Evolutionary conservation across 202 grass and related monocot genomes (phyloP).

Genomic region (Elaeis oleifera): DNA sequence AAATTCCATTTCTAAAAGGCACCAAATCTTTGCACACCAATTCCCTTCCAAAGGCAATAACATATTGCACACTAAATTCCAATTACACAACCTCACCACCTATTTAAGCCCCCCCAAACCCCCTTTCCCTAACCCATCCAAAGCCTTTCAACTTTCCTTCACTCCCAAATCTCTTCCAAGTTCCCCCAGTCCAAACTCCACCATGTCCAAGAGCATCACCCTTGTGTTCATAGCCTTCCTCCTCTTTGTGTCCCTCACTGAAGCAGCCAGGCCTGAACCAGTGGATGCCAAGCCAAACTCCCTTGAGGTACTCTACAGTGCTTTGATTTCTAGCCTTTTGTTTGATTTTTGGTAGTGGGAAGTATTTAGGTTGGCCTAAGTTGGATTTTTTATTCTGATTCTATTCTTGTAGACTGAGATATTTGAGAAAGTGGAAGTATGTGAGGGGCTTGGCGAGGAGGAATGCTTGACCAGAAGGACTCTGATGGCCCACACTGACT

Average conservation of each 20-base stretch:
- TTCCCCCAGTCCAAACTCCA: neutral
- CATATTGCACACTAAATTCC: too few relatives aligned
- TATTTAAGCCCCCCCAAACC: neutral
- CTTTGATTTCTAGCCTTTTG: too few relatives aligned
- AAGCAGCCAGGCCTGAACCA: slow-evolving; percentile 18
- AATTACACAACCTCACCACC: too few relatives aligned
- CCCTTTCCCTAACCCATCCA: neutral
- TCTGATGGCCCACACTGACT: slow-evolving; percentile 32
- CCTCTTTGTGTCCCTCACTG: slow-evolving; percentile 17
- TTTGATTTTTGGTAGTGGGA: too few relatives aligned
- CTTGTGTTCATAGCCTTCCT: slow-evolving; percentile 25
- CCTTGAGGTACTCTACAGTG: slow-evolving; percentile 20
- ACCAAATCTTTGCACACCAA: too few relatives aligned
- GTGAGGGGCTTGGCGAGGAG: slow-evolving; percentile 38
- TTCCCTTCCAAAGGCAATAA: too few relatives aligned
- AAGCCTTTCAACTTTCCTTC: neutral
- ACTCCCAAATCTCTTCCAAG: neutral
- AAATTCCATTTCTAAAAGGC: too few relatives aligned
- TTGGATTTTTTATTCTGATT: neutral
- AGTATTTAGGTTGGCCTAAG: too few relatives aligned
- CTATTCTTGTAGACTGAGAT: neutral
- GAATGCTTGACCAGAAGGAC: slow-evolving; percentile 43
- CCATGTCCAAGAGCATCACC: slow-evolving; percentile 23
- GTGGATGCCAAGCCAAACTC: slow-evolving; percentile 5
- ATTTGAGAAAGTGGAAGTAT: slow-evolving; percentile 10